These are phyloP conservation scores for Cryphonectria carpinicola DNA, from an alignment of 2,329 filamentous ascomycete genomes.

Conservation along the genomic window DNA sequence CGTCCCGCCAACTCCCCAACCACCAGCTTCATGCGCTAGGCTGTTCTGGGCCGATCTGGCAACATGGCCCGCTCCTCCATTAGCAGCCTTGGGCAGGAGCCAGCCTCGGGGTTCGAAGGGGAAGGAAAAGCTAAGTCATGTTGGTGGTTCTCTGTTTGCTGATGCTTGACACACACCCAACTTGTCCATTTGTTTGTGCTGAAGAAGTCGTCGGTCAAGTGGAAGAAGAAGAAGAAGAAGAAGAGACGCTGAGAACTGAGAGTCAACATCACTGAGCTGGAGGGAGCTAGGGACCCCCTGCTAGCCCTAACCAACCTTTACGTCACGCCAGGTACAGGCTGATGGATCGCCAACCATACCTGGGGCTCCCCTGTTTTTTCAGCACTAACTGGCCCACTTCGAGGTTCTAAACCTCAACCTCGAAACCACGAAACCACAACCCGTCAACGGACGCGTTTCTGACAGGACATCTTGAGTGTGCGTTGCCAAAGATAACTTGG, in stretches of 20 bases:
- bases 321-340: not conserved
- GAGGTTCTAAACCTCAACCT: not conserved
- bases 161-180: not conserved
- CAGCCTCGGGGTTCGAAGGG: not conserved
- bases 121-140: not conserved
- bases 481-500: not conserved
- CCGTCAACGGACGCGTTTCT: not conserved
- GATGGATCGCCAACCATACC: not conserved
- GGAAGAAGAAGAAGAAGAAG: not conserved
- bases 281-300: not conserved
- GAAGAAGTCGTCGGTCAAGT: too few relatives aligned
- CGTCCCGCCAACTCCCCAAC: conserved; percentile 7
- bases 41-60: not conserved
- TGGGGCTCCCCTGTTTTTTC: not conserved
- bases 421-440: too few relatives aligned
- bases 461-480: not conserved
- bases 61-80: not conserved
- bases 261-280: not conserved
- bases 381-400: not conserved
- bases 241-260: not conserved
- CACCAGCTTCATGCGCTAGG: conserved; percentile 11
- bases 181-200: not conserved
- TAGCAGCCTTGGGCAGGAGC: too few relatives aligned
- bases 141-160: conserved; percentile 3
- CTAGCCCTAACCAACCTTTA: not conserved